Conservation (phyloP, 2,329 filamentous ascomycete genomes). For the Arthrobotrys entomopaga region DNA sequence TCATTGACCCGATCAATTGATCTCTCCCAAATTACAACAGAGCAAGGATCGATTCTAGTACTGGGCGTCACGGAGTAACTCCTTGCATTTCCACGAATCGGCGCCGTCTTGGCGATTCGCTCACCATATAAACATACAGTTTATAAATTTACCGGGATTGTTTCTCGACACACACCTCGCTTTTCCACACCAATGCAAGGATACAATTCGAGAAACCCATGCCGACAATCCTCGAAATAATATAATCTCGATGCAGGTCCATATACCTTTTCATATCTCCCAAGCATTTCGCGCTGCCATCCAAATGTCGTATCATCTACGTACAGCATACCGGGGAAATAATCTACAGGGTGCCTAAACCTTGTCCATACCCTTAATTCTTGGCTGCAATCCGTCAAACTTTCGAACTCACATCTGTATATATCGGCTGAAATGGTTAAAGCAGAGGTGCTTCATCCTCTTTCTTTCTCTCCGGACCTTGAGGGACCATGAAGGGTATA, state of each 20-base stretch:
- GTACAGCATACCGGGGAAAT: conserved; percentile 26
- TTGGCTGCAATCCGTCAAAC: conserved; percentile 19
- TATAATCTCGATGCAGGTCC: conserved; percentile 50
- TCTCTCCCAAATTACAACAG: conserved; percentile 28
- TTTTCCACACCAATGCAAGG: not conserved
- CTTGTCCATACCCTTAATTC: conserved; percentile 3
- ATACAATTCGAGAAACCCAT: conserved; percentile 22
- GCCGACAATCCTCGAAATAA: not conserved
- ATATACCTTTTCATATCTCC: conserved; percentile 2
- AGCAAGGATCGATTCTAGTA: conserved; percentile 14
- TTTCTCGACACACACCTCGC: conserved; percentile 25
- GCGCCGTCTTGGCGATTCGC: conserved; percentile 24
- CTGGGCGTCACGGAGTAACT: conserved; percentile 50
- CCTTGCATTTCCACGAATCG: conserved; percentile 51
- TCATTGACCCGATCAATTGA: conserved; percentile 18
- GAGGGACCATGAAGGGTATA: conserved; percentile 31
- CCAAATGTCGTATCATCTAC: conserved; percentile 7
- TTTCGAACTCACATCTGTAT: not conserved
- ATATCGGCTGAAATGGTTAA: conserved; percentile 54
- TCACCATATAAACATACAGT: conserved; percentile 10
- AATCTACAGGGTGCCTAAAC: conserved; percentile 31
- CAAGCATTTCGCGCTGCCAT: conserved; percentile 11
- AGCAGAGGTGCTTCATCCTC: conserved; percentile 20
- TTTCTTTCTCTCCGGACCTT: conserved; percentile 2
- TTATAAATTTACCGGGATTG: conserved; percentile 37